Percentiles rank a stretch among this genome's conserved stretches.
These are phyloP conservation scores for Metroxylon sagu DNA, from an alignment of 176 grass and related monocot species.

Conservation along the genomic window DNA sequence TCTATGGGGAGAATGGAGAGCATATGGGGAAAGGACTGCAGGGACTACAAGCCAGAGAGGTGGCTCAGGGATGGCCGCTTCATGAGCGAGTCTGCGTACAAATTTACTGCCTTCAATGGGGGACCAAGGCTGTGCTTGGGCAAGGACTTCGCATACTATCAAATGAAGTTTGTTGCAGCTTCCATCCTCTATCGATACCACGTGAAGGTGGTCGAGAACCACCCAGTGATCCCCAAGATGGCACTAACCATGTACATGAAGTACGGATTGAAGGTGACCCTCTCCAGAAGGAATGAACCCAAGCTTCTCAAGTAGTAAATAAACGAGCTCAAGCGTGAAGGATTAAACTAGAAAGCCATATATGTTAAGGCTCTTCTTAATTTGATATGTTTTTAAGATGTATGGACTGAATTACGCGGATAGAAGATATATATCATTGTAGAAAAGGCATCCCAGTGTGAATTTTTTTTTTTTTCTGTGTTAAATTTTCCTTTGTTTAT, in stretches of 20 bases:
- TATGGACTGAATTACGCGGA: no score
- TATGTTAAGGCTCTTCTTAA: no score
- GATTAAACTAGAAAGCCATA: no score
- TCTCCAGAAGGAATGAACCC: no score
- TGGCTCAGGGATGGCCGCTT: slow-evolving; percentile 11
- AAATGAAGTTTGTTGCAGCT: slow-evolving; percentile 14
- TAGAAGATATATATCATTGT: no score
- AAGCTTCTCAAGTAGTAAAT: no score
- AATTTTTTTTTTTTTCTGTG: no score
- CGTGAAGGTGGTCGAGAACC: slow-evolving; percentile 10
- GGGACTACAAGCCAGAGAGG: slow-evolving; percentile 16
- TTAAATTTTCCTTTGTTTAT: no score
- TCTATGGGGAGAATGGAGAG: slow-evolving; percentile 53
- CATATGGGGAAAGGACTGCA: slow-evolving; percentile 21
- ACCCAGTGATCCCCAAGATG: slow-evolving; percentile 3
- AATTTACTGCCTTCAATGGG: slow-evolving; percentile 19
- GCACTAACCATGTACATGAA: slow-evolving; percentile 23
- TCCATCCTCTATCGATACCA: slow-evolving; percentile 5
- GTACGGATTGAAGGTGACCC: slow-evolving; percentile 16
- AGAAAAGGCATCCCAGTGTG: no score
- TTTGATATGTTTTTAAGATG: no score
- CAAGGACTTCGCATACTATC: slow-evolving; percentile 9
- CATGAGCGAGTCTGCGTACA: slow-evolving; percentile 15
- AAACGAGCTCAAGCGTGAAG: no score
- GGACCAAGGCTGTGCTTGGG: slow-evolving; percentile 8